These are phyloP conservation scores for Cercospora beticola DNA, from an alignment of 2,329 filamentous ascomycete species.

Conservation along the genomic window DNA sequence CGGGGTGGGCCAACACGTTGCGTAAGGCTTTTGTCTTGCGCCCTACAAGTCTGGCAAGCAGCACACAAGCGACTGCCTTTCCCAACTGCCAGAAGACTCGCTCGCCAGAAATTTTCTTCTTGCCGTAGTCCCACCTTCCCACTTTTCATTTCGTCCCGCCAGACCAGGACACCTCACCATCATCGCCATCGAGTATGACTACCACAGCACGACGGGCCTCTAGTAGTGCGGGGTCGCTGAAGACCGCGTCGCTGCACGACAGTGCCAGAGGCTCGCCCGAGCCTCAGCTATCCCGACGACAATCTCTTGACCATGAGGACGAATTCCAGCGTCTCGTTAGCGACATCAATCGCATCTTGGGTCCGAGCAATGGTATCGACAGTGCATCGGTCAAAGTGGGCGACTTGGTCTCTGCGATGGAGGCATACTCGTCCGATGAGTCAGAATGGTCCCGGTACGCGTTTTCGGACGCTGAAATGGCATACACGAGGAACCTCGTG, in stretches of 20 bases:
- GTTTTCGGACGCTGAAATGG: conserved; percentile 65
- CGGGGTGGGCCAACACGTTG: conserved; percentile 1
- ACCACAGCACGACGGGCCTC: conserved; percentile 2
- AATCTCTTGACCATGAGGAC: conserved; percentile 15
- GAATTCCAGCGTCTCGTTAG: conserved; percentile 30
- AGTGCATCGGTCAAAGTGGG: conserved; percentile 77
- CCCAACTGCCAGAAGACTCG: neutral
- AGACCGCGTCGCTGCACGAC: conserved; percentile 29
- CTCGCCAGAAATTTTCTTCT: neutral
- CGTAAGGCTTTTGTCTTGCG: conserved; percentile 4
- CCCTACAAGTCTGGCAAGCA: conserved; percentile 10
- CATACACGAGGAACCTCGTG: conserved; percentile 85
- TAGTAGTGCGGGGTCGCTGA: conserved; percentile 19
- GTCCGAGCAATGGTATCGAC: conserved; percentile 76
- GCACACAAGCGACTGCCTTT: neutral
- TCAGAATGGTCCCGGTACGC: conserved; percentile 74
- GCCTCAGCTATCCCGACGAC: conserved; percentile 8
- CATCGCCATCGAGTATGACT: conserved; percentile 6
- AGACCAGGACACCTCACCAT: neutral
- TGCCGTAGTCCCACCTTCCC: neutral
- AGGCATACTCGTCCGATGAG: conserved; percentile 66
- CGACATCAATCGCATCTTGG: conserved; percentile 71
- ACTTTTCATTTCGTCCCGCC: neutral
- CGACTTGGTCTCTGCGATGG: conserved; percentile 71
- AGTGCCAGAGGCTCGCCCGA: conserved; percentile 32